phyloP scores from a whole-genome alignment of 176 grass and related monocot genomes.

The Oryza coarctata region DNA sequence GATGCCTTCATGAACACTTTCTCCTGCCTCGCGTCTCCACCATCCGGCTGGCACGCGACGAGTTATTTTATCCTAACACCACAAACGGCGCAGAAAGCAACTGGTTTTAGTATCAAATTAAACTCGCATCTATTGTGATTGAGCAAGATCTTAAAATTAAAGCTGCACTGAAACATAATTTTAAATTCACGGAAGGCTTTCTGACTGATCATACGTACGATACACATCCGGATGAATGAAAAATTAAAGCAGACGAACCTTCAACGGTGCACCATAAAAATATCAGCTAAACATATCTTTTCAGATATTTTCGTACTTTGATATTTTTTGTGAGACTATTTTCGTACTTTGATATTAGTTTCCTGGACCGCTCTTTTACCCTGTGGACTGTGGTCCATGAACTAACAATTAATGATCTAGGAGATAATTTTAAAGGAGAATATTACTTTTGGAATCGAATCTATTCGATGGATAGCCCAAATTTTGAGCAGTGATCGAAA shows the following conservation, averaged over 20 bases:
- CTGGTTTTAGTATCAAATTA: background rate
- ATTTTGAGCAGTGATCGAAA: too few relatives aligned
- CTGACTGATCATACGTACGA: constrained; percentile 12
- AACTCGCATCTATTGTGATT: background rate
- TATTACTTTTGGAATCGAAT: constrained; percentile 34
- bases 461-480: background rate
- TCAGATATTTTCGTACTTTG: constrained; percentile 15
- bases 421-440: background rate
- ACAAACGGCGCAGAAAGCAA: background rate
- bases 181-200: background rate
- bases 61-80: background rate
- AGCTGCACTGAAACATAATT: background rate
- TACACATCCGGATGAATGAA: background rate
- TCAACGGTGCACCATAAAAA: background rate
- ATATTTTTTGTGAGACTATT: background rate
- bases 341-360: background rate
- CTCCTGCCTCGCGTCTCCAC: too few relatives aligned
- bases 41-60: too few relatives aligned
- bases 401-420: constrained; percentile 9
- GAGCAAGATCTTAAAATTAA: background rate
- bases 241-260: background rate
- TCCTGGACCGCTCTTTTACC: constrained; percentile 6
- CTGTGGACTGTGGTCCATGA: background rate
- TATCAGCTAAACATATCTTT: background rate
- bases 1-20: too few relatives aligned